These are phyloP conservation scores for Streptanthus diversifolius DNA, from an alignment of 345 rosid species.

Conservation along the genomic window DNA sequence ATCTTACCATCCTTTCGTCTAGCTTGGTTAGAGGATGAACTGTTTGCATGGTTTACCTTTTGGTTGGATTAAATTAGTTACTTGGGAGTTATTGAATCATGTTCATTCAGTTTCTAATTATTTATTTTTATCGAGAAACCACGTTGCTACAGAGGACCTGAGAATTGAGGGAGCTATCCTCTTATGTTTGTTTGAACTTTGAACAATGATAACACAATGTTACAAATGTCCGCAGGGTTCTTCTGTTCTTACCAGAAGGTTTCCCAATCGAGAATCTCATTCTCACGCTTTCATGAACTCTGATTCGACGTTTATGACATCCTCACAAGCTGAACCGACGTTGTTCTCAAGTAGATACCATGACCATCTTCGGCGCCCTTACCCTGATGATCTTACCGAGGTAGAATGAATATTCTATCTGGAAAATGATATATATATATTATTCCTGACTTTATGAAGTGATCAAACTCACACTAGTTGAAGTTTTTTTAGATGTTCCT, in stretches of 20 bases:
- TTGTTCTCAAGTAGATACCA: constrained; percentile 48
- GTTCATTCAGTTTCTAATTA: background rate
- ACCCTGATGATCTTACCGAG: constrained; percentile 83
- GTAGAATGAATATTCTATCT: constrained; percentile 31
- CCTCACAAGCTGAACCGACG: constrained; percentile 41
- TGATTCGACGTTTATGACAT: constrained; percentile 36
- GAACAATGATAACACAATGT: background rate
- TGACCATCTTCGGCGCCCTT: constrained; percentile 59
- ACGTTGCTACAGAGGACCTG: background rate
- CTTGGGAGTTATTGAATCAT: background rate
- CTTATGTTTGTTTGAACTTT: background rate
- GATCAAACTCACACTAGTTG: background rate
- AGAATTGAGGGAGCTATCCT: background rate
- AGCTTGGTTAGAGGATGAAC: background rate
- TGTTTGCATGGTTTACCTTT: background rate
- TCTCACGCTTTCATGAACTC: constrained; percentile 41
- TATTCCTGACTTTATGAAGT: background rate
- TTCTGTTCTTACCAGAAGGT: constrained; percentile 31
- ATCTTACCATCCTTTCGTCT: background rate
- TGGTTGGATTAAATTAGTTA: background rate
- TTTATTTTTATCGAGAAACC: background rate
- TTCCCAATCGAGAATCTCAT: constrained; percentile 45
- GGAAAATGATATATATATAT: background rate
- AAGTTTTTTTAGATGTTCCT: background rate
- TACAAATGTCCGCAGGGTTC: constrained; percentile 47